phyloP scores from a whole-genome alignment of 2,329 filamentous ascomycete genomes.

The Sporothrix pseudoabietina region DNA sequence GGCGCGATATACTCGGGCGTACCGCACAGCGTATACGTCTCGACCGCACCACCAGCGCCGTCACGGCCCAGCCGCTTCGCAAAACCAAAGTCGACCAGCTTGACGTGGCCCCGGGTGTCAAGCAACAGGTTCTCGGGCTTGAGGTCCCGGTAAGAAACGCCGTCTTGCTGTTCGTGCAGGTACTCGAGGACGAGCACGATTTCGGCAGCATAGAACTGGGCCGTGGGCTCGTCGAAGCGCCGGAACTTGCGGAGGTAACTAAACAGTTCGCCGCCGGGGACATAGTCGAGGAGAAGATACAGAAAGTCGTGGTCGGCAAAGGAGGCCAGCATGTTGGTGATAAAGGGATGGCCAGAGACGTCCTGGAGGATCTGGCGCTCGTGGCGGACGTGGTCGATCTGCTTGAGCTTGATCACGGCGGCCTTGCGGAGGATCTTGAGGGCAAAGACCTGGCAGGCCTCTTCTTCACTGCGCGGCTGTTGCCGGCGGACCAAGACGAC shows the following conservation, averaged over 20 bases:
- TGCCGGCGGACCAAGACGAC: slow-evolving; percentile 75
- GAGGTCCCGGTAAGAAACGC: slow-evolving; percentile 76
- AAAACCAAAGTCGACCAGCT: slow-evolving; percentile 83
- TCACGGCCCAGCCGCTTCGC: slow-evolving; percentile 72
- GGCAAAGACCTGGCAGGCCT: slow-evolving; percentile 70
- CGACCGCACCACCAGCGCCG: slow-evolving; percentile 46
- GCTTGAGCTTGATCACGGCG: slow-evolving; percentile 78
- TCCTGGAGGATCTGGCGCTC: slow-evolving; percentile 77
- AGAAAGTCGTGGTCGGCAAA: slow-evolving; percentile 78
- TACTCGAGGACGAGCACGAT: slow-evolving; percentile 81
- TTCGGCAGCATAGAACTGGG: slow-evolving; percentile 81
- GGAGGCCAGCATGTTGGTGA: slow-evolving; percentile 74
- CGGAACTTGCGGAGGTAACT: slow-evolving; percentile 76
- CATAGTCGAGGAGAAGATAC: slow-evolving; percentile 83
- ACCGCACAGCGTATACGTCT: slow-evolving; percentile 82
- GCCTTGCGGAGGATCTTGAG: slow-evolving; percentile 77
- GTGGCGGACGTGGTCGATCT: slow-evolving; percentile 83
- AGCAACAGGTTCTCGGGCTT: slow-evolving; percentile 83
- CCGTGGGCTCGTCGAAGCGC: slow-evolving; percentile 75
- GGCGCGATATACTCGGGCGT: slow-evolving; percentile 83
- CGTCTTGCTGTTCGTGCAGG: slow-evolving; percentile 75
- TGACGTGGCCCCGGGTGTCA: slow-evolving; percentile 76
- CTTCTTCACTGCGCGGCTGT: slow-evolving; percentile 50
- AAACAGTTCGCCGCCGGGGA: slow-evolving; percentile 82
- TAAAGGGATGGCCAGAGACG: slow-evolving; percentile 80